Conservation (phyloP, 192 early-diverging fungal species). For the Entophlyctis helioformis region DNA sequence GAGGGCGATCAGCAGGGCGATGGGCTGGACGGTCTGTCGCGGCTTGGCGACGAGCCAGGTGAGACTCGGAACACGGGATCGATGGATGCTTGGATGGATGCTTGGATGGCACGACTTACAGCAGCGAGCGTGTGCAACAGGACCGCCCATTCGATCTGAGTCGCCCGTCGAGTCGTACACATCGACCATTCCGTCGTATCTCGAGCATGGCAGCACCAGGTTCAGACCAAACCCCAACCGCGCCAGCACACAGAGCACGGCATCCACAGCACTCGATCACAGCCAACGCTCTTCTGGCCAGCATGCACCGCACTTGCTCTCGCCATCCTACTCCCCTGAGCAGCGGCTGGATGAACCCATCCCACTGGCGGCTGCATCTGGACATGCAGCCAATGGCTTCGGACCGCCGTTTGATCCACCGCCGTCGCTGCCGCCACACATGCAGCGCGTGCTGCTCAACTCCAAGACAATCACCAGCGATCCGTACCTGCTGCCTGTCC, state of each 20-base stretch:
- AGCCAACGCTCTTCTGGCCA: not conserved
- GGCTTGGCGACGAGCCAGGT: slow-evolving; percentile 2
- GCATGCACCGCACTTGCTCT: not conserved
- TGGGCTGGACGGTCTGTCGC: slow-evolving; percentile 26
- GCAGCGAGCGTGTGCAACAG: no score
- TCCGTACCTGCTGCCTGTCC: slow-evolving; percentile 70
- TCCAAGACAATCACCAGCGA: slow-evolving; percentile 48
- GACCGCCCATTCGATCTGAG: slow-evolving; percentile 1
- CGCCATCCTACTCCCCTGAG: not conserved
- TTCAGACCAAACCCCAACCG: no score
- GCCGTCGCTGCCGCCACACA: slow-evolving; percentile 70
- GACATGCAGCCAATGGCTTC: slow-evolving; percentile 29
- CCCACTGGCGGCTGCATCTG: slow-evolving; percentile 8
- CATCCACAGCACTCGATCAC: no score
- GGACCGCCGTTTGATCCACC: slow-evolving; percentile 51
- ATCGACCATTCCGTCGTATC: slow-evolving; percentile 40
- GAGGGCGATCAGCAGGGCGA: slow-evolving; percentile 47
- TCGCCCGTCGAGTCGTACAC: slow-evolving; percentile 57
- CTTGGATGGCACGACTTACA: no score
- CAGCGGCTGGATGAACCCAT: slow-evolving; percentile 7
- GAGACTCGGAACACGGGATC: not conserved
- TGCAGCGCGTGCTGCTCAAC: slow-evolving; percentile 88
- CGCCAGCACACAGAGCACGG: no score
- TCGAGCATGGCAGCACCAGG: no score
- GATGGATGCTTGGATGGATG: not conserved